Percentiles rank a stretch among this genome's conserved stretches.
Evolutionary conservation across 306 rosid species (phyloP).

Genomic region (Boehmeria nivea): DNA sequence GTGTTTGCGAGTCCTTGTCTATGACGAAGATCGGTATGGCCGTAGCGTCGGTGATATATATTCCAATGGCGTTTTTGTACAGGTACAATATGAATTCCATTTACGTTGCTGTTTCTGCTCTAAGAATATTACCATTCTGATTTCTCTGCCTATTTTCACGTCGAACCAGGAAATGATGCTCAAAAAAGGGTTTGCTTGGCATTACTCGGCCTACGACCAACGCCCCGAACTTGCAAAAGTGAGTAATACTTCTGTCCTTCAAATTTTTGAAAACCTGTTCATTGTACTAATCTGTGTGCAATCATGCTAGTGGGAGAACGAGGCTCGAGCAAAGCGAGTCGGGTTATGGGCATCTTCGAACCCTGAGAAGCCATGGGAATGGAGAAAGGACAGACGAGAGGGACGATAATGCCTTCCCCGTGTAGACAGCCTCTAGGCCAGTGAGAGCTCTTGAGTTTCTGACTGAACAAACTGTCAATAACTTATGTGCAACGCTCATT

Average conservation of each 20-base stretch:
- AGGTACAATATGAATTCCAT: slow-evolving; percentile 38
- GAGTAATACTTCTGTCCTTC: slow-evolving; percentile 13
- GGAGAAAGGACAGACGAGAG: slow-evolving; percentile 56
- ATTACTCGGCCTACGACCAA: slow-evolving; percentile 73
- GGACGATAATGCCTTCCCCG: slow-evolving; percentile 16
- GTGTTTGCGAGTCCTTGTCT: slow-evolving; percentile 66
- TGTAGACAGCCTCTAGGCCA: not conserved
- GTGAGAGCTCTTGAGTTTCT: not conserved
- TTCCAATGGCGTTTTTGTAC: slow-evolving; percentile 61
- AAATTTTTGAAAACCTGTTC: not conserved
- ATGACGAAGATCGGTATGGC: slow-evolving; percentile 77
- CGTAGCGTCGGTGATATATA: slow-evolving; percentile 73
- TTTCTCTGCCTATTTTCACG: slow-evolving; percentile 11
- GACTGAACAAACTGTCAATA: not conserved
- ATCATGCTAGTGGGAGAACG: slow-evolving; percentile 61
- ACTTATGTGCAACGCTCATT: not conserved
- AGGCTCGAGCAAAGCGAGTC: slow-evolving; percentile 53
- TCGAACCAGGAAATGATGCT: slow-evolving; percentile 74
- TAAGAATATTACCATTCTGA: not conserved
- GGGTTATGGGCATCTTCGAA: slow-evolving; percentile 87
- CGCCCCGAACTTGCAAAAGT: slow-evolving; percentile 60
- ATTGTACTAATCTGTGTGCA: not conserved
- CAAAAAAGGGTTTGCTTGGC: slow-evolving; percentile 89
- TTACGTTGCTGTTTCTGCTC: not conserved
- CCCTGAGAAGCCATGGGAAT: slow-evolving; percentile 97